Evolutionary conservation across 164 flowering plant genomes (phyloP).

Genomic region (Magnolia changhungtana): DNA sequence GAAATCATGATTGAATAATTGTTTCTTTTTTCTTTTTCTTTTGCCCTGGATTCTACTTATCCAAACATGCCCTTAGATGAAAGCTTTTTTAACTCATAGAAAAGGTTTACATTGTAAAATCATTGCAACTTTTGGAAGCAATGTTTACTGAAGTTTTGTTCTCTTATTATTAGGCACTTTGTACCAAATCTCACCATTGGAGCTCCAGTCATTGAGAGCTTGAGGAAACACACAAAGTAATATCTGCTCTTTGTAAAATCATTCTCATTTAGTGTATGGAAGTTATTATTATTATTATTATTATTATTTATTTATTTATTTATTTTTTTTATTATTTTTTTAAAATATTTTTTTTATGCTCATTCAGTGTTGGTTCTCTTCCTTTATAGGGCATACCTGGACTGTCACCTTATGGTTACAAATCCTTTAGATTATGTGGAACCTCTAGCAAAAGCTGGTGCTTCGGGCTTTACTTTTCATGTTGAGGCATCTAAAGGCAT

Average conservation of each 20-base stretch:
- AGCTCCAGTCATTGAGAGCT: slow-evolving; percentile 89
- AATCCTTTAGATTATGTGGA: slow-evolving; percentile 97
- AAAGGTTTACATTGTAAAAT: neutral
- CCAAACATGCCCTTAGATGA: no score
- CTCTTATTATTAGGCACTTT: slow-evolving; percentile 68
- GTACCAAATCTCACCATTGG: slow-evolving; percentile 97
- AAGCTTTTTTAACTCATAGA: no score
- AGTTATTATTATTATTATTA: neutral
- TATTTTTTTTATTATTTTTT: neutral
- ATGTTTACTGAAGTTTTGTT: slow-evolving; percentile 10
- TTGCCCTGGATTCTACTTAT: neutral
- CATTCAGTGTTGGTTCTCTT: slow-evolving; percentile 3
- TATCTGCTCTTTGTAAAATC: slow-evolving; percentile 1
- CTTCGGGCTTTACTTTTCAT: slow-evolving; percentile 98
- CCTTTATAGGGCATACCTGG: slow-evolving; percentile 73
- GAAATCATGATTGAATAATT: no score
- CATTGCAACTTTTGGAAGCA: neutral
- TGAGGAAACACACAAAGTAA: slow-evolving; percentile 94
- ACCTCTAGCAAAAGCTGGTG: slow-evolving; percentile 89
- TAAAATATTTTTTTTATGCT: neutral
- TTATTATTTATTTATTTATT: neutral
- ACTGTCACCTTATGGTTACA: slow-evolving; percentile 98
- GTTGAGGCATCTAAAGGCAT: slow-evolving; percentile 87
- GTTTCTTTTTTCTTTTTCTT: neutral
- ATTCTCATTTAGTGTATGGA: neutral